phyloP scores from a whole-genome alignment of 768 basidiomycete genomes.

The Pholiota molesta region DNA sequence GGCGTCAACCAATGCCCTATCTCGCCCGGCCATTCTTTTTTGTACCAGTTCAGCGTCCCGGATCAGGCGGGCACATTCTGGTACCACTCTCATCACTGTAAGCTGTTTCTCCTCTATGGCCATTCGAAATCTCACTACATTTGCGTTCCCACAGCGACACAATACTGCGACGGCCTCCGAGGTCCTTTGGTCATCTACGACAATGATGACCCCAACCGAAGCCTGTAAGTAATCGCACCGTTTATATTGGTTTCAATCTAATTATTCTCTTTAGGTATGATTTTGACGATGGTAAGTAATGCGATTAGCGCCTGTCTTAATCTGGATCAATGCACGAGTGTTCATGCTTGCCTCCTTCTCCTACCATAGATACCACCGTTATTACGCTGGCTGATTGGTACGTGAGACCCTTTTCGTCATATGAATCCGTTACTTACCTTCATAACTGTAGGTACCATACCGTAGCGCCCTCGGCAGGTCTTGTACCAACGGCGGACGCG shows the following conservation, averaged over 20 bases:
- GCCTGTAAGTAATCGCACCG: slow-evolving; percentile 12
- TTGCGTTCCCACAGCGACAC: slow-evolving; percentile 33
- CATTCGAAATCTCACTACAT: slow-evolving; percentile 3
- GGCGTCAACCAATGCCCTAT: slow-evolving; percentile 48
- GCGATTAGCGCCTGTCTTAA: slow-evolving; percentile 23
- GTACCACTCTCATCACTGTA: slow-evolving; percentile 39
- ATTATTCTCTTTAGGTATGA: slow-evolving; percentile 33
- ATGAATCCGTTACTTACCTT: background rate
- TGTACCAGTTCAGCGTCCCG: slow-evolving; percentile 38
- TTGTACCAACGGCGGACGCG: slow-evolving; percentile 31
- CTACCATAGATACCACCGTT: slow-evolving; percentile 39
- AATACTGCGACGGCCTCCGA: slow-evolving; percentile 61
- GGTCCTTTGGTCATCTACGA: slow-evolving; percentile 53
- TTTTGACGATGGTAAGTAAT: slow-evolving; percentile 22
- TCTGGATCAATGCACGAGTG: background rate
- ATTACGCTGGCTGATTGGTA: slow-evolving; percentile 45
- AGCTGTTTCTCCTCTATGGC: slow-evolving; percentile 21
- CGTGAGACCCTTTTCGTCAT: background rate
- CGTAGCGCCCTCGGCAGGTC: slow-evolving; percentile 28
- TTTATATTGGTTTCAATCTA: background rate
- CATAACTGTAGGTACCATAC: slow-evolving; percentile 30
- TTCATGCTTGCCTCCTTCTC: background rate
- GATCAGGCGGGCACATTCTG: slow-evolving; percentile 50
- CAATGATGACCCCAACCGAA: slow-evolving; percentile 35
- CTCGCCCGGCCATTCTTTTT: slow-evolving; percentile 37